Percentiles rank a stretch among this genome's conserved stretches.
Conservation (phyloP, 1,139 yeast genomes). For the Debaryomyces singareniensis region DNA sequence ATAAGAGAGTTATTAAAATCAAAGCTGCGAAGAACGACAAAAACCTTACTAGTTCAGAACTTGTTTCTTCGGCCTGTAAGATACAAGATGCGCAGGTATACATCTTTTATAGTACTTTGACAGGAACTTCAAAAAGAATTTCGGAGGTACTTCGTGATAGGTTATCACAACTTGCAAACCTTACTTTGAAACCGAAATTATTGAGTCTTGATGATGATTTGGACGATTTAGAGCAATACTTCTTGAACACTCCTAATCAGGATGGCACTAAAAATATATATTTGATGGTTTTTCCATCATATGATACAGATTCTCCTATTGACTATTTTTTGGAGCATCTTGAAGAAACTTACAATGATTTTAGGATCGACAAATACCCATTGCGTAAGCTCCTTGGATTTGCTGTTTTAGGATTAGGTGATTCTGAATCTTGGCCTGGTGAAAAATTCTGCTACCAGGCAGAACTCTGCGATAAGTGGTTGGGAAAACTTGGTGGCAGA, state of each 20-base stretch:
- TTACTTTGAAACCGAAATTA: conserved; percentile 44
- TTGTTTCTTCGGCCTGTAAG: conserved; percentile 26
- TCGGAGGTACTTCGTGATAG: conserved; percentile 47
- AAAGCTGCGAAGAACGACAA: too few relatives aligned
- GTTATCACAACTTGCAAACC: conserved; percentile 21
- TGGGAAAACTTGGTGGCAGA: conserved; percentile 80
- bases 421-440: conserved; percentile 73
- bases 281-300: conserved; percentile 76
- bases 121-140: conserved; percentile 72
- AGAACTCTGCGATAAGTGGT: conserved; percentile 61
- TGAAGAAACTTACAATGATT: conserved; percentile 76
- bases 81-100: conserved; percentile 43
- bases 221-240: conserved; percentile 79
- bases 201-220: conserved; percentile 74
- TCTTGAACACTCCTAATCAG: conserved; percentile 53
- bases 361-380: conserved; percentile 80
- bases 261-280: conserved; percentile 45
- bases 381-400: conserved; percentile 64
- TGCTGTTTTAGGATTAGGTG: conserved; percentile 84
- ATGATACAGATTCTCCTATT: conserved; percentile 87
- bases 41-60: conserved; percentile 18
- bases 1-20: too few relatives aligned
- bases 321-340: conserved; percentile 81
- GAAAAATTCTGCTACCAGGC: conserved; percentile 87
- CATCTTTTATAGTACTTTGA: conserved; percentile 77